A percentile compares a stretch with the other conserved stretches of the same genome.
phyloP scores from a whole-genome alignment of 176 grass and related monocot species.

The bread wheat (Triticum aestivum) region DNA sequence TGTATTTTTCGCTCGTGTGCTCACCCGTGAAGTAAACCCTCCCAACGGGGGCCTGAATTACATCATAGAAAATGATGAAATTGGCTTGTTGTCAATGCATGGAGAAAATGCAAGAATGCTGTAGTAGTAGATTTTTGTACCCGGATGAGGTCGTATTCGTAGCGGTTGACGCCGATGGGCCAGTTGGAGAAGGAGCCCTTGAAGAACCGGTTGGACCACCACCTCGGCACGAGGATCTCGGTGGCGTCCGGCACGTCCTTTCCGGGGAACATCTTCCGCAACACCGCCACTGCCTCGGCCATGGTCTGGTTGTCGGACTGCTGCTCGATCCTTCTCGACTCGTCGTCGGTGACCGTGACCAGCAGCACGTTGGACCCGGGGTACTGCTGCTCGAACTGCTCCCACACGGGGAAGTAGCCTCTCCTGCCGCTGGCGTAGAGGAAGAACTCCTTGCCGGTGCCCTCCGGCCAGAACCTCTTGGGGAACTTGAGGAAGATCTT shows the following conservation, averaged over 20 bases:
- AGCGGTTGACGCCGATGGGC: slow-evolving; percentile 58
- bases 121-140: slow-evolving; percentile 14
- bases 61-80: background rate
- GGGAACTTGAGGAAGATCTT: slow-evolving; percentile 78
- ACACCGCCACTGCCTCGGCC: slow-evolving; percentile 46
- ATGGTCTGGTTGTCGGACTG: slow-evolving; percentile 46
- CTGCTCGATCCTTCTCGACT: slow-evolving; percentile 65
- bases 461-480: slow-evolving; percentile 52
- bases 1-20: slow-evolving; percentile 53
- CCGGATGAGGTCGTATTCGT: slow-evolving; percentile 60
- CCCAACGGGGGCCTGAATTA: slow-evolving; percentile 40
- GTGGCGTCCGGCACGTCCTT: slow-evolving; percentile 48
- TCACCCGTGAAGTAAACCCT: slow-evolving; percentile 62
- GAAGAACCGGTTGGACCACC: slow-evolving; percentile 65
- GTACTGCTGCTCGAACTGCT: slow-evolving; percentile 58
- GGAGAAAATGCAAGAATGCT: background rate
- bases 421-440: slow-evolving; percentile 50
- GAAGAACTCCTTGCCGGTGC: slow-evolving; percentile 52
- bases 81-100: background rate
- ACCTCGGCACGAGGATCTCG: slow-evolving; percentile 42
- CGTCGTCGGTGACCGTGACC: slow-evolving; percentile 64
- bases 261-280: slow-evolving; percentile 45
- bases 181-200: slow-evolving; percentile 65
- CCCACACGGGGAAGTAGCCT: slow-evolving; percentile 61
- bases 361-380: slow-evolving; percentile 47